Percentiles rank a stretch among this genome's conserved stretches.
Evolutionary conservation across 73 alveolate species (phyloP).

Genomic region (Tetrahymena borealis): DNA sequence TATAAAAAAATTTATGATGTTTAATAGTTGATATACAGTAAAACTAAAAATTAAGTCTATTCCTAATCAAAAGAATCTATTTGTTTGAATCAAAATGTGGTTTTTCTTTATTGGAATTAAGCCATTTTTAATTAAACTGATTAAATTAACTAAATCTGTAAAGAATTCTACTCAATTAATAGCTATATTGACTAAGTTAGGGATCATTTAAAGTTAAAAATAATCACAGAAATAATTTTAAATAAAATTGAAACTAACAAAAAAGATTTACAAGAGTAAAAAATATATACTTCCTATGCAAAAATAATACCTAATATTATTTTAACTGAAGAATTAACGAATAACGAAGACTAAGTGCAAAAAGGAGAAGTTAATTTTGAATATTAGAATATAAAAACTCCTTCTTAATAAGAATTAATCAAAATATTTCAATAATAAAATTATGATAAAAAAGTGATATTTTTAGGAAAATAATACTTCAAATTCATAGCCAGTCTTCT

Average conservation of each 20-base stretch:
- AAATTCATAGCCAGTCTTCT: not conserved
- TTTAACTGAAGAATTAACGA: not conserved
- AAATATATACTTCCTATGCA: not conserved
- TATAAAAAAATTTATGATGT: not conserved
- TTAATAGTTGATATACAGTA: not conserved
- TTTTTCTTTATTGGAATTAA: not conserved
- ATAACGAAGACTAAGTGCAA: not conserved
- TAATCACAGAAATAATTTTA: not conserved
- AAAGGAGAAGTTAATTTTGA: not conserved
- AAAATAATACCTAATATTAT: not conserved
- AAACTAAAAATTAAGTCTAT: not conserved
- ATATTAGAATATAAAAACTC: not conserved
- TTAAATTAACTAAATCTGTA: no score
- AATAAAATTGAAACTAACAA: not conserved
- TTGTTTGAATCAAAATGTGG: not conserved
- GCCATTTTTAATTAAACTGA: no score
- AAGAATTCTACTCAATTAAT: not conserved
- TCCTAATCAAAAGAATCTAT: not conserved
- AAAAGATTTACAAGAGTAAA: not conserved
- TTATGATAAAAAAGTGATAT: not conserved
- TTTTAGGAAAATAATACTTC: not conserved
- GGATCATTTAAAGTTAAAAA: not conserved
- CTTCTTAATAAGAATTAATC: not conserved
- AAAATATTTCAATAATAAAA: not conserved
- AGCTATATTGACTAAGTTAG: not conserved